Base-by-base conservation (phyloP, 352 stramenopile genomes). In the Phytophthora chlamydospora region DNA sequence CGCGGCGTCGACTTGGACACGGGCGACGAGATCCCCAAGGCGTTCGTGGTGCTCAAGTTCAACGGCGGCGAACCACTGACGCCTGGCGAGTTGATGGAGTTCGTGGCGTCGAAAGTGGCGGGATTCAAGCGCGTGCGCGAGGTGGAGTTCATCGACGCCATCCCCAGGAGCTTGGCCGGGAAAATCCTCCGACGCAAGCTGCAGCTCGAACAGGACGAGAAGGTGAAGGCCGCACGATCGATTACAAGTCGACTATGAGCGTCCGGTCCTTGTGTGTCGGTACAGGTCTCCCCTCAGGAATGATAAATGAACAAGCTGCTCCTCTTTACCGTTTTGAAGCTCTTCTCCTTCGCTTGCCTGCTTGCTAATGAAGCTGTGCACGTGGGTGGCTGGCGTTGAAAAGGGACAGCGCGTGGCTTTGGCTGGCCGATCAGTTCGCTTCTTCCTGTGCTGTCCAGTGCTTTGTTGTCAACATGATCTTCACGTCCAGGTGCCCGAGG, bases 151-250 rank as follows among this genome's bases (percentile, higher is more conserved):
- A 70, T 87, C 8, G 78, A 94, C 42, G 62, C 51, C 34, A 96
- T 98, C 52, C 91, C 94, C 3, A 97, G 96, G 62, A 93, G 69
- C 45, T 58, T 88, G 2, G 90, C 83, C 27, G 92, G 93, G 3
- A 98, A 98, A 74, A 93, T 97, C 34, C 72, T 98, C 7, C 79
- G 94, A 16, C 68, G 88, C 33, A 60, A 96, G 19, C 64, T 97
- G n/a, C 71, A 89, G 64, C 66, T 90, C 0, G 39, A 38, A 12
- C 72, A 80, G 33, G 61, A 73, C 49, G 53, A 65, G 44, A 60
- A 56, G 8, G 49, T 89, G 12, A 83, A 66, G 43, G 36, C 35
- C 33, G 41, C 47, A 39, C 46, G 60, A 35, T 24, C 52, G 3
- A 24, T 32, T 32, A 13, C 38, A 7, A 72, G 63, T 38, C 49